A percentile compares a stretch with the other conserved stretches of the same genome.
Evolutionary conservation across 2,329 filamentous ascomycete species (phyloP).

Genomic region (Balansia obtecta): DNA sequence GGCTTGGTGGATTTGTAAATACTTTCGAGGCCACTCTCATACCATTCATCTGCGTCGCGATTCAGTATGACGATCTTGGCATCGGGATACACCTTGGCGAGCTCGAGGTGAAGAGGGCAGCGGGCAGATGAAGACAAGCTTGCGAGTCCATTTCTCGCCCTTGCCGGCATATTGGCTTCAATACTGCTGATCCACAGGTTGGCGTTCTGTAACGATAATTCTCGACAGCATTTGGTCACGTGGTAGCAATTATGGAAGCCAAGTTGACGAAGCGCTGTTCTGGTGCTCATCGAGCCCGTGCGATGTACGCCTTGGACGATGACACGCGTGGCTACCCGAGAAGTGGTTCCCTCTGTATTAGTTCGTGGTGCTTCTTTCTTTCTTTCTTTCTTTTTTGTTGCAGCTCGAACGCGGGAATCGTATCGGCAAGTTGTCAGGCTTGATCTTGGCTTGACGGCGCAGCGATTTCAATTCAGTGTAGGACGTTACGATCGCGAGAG

Average conservation of each 20-base stretch:
- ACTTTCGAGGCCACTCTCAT: conserved; percentile 16
- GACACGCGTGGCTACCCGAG: conserved; percentile 26
- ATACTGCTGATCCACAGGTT: conserved; percentile 20
- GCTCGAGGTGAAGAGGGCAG: conserved; percentile 35
- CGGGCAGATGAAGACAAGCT: conserved; percentile 42
- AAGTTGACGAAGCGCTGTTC: conserved; percentile 11
- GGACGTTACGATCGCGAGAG: too few species aligned
- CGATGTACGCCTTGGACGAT: conserved; percentile 27
- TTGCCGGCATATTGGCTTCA: conserved; percentile 19
- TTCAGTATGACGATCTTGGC: conserved; percentile 27
- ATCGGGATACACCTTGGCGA: conserved; percentile 22
- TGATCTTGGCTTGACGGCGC: too few species aligned
- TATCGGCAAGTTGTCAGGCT: background rate
- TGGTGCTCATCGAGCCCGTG: conserved; percentile 25
- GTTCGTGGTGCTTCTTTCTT: background rate
- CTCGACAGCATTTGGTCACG: conserved; percentile 11
- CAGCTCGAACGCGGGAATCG: too few species aligned
- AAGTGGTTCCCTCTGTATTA: conserved; percentile 2
- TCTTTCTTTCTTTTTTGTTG: too few species aligned
- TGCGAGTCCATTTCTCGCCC: conserved; percentile 24
- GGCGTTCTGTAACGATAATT: conserved; percentile 13
- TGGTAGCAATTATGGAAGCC: conserved; percentile 20
- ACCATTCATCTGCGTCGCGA: conserved; percentile 27
- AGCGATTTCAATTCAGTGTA: too few species aligned
- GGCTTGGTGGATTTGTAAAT: conserved; percentile 11